Base-by-base conservation (phyloP, 495 filamentous ascomycete species). In the Xylaria curta region DNA sequence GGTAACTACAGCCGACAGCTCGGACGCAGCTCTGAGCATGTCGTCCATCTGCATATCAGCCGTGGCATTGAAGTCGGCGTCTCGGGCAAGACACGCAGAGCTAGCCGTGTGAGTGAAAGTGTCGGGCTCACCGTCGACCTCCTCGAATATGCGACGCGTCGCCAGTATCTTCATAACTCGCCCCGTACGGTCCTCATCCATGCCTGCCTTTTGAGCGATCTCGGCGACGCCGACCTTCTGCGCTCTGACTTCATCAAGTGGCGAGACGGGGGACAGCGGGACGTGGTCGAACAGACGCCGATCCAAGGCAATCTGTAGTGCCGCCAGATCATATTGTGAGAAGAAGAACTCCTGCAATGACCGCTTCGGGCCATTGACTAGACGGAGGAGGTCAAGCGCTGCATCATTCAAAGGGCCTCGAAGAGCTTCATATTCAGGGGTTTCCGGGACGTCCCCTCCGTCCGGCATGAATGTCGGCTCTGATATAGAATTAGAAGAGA, bases 281-380 rank as follows among this genome's bases (percentile, higher is more conserved):
- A 78, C 53, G 13, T 46, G 38, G 21, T 70, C 19, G 60, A 80
- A 81, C 54, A 79, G 78, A 17, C 69, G 38, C 40, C 74, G 75
- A 4, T 81, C 74, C 6, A 79, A 40, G 1, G 79, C 79, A 21
- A 78, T 65, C 65, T 81, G 79, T 13, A 73, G 67, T 6, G 78
- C 77, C 1, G 74, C 77, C 2, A 81, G 47, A 8, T 81, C 79
- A 63, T 80, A 77, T 13, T 59, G 38, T 21, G 42, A 21, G 36
- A 42, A 65, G 59, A 64, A 49, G 36, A 78, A 59, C 15, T 54
- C 49, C 9, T 59, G 72, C 4, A 75, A 33, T 4, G 40, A 58
- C 26, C 12, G 71, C 58, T 58, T 72, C 3, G 78, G 78, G 0
- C 78, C 78, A 26, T 78, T 71, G 64, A 80, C 59, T 13, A 80